These are phyloP conservation scores for Apiospora marii DNA, from an alignment of 2,329 filamentous ascomycete genomes.

Conservation along the genomic window DNA sequence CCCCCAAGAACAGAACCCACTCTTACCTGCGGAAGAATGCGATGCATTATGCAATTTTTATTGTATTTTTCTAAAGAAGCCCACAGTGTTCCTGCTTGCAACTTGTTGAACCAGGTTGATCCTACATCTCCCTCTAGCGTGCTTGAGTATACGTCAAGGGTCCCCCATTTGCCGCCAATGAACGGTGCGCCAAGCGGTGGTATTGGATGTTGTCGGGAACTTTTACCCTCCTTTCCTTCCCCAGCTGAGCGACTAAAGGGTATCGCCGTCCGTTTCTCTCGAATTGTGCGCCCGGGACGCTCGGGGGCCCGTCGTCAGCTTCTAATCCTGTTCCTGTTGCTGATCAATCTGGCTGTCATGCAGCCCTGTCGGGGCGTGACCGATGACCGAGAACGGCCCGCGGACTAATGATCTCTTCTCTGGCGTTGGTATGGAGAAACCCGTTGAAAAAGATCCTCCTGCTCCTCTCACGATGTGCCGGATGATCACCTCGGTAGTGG, in stretches of 20 bases:
- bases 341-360: not conserved
- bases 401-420: not conserved
- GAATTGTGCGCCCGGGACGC: not conserved
- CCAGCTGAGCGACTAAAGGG: not conserved
- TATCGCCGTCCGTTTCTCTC: not conserved
- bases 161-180: not conserved
- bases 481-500: slow-evolving; percentile 1
- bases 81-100: not conserved
- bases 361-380: slow-evolving; percentile 10
- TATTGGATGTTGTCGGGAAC: not conserved
- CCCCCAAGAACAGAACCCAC: not conserved
- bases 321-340: not conserved
- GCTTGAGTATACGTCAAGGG: not conserved
- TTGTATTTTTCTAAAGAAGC: not conserved
- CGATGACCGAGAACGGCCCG: not conserved
- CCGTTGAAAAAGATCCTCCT: not conserved
- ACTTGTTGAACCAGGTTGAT: not conserved
- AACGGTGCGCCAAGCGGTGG: not conserved
- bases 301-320: not conserved
- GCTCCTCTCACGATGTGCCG: not conserved
- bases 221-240: not conserved
- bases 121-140: not conserved
- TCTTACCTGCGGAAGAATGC: not conserved
- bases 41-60: slow-evolving; percentile 11
- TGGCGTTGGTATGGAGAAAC: not conserved